Evolutionary conservation across 305 asterid species (phyloP), one percentile per base, ranked within the genome.

Genomic region (Fraxinus angustifolia): DNA sequence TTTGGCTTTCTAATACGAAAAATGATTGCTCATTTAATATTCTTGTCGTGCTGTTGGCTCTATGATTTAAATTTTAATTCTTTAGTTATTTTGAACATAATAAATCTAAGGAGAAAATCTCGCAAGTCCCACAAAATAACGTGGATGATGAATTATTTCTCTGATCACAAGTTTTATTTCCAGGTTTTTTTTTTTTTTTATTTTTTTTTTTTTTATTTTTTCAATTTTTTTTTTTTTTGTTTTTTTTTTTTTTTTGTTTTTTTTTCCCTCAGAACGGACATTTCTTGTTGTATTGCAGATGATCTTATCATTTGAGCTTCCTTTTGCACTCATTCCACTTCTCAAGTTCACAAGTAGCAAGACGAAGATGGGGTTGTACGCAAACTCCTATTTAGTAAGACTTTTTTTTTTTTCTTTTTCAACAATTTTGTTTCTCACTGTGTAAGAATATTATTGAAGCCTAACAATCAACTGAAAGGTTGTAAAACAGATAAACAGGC

Each of bases 291-390:
- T 74, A 30, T 77, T 77, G 89, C 92, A 95, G 99, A 95, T 95
- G 97, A 92, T 95, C 88, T 88, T 95, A 77, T 94, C 99, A 0
- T 95, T 95, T 23, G 99, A 95, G 79, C 99, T 93, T 26, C 99
- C 99, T 16, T 95, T 95, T 83, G 98, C 98, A 5, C 93, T 95
- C 72, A 86, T 95, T 70, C 99, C 99, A 6, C 98, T 95, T 79
- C 97, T 95, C 85, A 95, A 95, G 86, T 95, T 95, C 93, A 93
- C 99, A 12, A 95, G 97, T 85, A 87, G 98, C 91, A 91, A 89
- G 89, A 89, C 94, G 71, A 95, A 93, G 91, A 95, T 95, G 99
- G 98, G 99, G 36, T 16, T 76, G 83, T 79, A 92, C 72, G 94
- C 86, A 42, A 95, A 95, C 91, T 91, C 99, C 8, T 26, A 62